phyloP scores from a whole-genome alignment of 169 alveolate genomes.

The Besnoitia besnoiti region DNA sequence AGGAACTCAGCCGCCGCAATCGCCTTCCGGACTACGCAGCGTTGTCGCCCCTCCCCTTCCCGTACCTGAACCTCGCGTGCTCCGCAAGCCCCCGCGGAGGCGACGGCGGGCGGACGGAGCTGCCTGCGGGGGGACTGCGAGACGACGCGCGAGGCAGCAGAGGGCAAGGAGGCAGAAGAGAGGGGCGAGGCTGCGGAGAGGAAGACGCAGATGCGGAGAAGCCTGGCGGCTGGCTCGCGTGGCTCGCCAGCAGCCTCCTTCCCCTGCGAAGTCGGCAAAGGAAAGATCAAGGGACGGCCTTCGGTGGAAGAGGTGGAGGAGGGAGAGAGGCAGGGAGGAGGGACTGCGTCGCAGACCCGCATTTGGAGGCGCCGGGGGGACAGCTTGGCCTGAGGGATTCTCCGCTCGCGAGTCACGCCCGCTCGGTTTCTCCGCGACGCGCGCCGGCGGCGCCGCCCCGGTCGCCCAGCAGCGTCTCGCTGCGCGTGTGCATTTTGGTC shows the following conservation, averaged over 20 bases:
- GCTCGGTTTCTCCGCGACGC: neutral
- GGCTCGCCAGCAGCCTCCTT: neutral
- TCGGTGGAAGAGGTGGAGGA: neutral
- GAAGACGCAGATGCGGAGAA: too few relatives aligned
- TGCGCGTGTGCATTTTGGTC: conserved; percentile 2
- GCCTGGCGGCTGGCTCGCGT: neutral
- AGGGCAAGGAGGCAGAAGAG: neutral
- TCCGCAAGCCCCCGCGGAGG: neutral
- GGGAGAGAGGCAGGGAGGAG: neutral
- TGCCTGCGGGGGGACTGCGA: too few relatives aligned
- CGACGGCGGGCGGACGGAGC: neutral
- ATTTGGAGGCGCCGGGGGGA: too few relatives aligned
- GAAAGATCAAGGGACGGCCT: neutral
- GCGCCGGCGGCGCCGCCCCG: neutral
- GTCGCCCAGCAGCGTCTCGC: neutral
- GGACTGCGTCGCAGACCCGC: too few relatives aligned
- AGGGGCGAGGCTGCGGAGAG: neutral
- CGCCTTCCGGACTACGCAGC: conserved; percentile 27
- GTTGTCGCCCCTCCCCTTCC: conserved; percentile 42
- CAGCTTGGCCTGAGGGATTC: too few relatives aligned
- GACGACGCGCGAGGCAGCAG: neutral
- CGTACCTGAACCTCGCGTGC: conserved; percentile 36
- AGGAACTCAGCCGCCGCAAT: conserved; percentile 36
- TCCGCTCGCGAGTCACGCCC: too few relatives aligned
- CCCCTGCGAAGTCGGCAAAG: neutral